Percentiles rank a stretch among this genome's conserved stretches.
Evolutionary conservation across 2,329 filamentous ascomycete species (phyloP).

Genomic region (Tolypocladium nubicola): DNA sequence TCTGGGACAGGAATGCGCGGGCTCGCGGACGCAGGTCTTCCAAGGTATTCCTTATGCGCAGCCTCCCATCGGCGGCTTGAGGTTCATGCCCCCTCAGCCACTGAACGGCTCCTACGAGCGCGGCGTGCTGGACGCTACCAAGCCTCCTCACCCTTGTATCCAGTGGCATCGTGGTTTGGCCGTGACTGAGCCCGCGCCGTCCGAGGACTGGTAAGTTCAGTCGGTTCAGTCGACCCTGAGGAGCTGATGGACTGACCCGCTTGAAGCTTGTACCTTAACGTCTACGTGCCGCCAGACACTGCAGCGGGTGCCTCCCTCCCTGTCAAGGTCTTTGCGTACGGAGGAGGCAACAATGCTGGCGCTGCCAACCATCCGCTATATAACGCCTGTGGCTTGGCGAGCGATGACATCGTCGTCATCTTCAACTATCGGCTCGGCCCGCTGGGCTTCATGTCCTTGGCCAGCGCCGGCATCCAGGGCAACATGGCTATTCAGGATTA

Average conservation of each 20-base stretch:
- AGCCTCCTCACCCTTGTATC: not conserved
- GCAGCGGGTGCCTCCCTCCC: not conserved
- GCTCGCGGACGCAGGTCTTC: not conserved
- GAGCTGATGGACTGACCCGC: not conserved
- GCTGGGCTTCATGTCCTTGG: not conserved
- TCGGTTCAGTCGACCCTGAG: not conserved
- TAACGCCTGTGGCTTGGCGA: not conserved
- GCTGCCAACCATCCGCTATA: not conserved
- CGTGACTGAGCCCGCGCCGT: not conserved
- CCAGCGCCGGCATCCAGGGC: not conserved
- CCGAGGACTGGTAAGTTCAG: not conserved
- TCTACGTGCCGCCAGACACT: not conserved
- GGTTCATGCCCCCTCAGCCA: not conserved
- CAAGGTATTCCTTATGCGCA: not conserved
- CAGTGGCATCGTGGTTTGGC: not conserved
- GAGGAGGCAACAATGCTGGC: not conserved
- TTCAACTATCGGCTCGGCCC: not conserved
- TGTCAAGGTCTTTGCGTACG: not conserved
- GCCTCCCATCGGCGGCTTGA: not conserved
- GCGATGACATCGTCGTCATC: not conserved
- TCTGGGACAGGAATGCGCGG: not conserved
- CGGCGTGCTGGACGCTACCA: not conserved
- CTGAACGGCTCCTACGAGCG: not conserved
- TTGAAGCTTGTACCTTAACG: not conserved
- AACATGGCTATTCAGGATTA: not conserved